Percentiles rank a stretch among this genome's conserved stretches.
phyloP scores from a whole-genome alignment of 805 yeast genomes.

The Candida parachauliodes region DNA sequence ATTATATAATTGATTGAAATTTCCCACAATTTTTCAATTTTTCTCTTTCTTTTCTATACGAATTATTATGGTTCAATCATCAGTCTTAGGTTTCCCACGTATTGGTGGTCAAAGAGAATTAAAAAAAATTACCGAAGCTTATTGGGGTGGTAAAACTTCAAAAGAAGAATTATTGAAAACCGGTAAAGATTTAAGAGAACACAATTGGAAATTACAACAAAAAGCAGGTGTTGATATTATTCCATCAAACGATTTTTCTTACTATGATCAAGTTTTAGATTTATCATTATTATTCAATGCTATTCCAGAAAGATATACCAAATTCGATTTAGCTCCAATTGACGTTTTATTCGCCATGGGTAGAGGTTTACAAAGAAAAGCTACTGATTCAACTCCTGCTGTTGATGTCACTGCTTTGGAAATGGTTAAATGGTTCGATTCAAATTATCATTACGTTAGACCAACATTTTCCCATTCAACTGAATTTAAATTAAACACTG shows the following conservation, averaged over 20 bases:
- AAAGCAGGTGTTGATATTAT: slow-evolving; percentile 96
- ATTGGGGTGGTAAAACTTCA: slow-evolving; percentile 93
- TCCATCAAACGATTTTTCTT: slow-evolving; percentile 97
- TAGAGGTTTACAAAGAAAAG: slow-evolving; percentile 98
- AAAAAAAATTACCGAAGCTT: slow-evolving; percentile 97
- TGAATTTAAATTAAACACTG: slow-evolving; percentile 81
- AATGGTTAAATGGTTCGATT: slow-evolving; percentile 99
- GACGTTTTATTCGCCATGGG: slow-evolving; percentile 99
- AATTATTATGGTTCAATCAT: slow-evolving; percentile 80
- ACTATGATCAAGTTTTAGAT: slow-evolving; percentile 96
- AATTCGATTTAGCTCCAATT: slow-evolving; percentile 81
- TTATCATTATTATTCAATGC: slow-evolving; percentile 89
- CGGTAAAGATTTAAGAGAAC: slow-evolving; percentile 92
- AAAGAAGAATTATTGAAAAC: slow-evolving; percentile 84
- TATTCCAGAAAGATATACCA: slow-evolving; percentile 94
- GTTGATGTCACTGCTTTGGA: slow-evolving; percentile 98
- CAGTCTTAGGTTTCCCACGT: slow-evolving; percentile 99
- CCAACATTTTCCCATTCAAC: slow-evolving; percentile 97
- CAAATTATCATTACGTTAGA: slow-evolving; percentile 99
- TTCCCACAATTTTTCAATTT: slow-evolving; percentile 1
- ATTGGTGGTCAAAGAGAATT: slow-evolving; percentile 99
- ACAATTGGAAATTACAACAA: slow-evolving; percentile 97
- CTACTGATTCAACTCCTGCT: slow-evolving; percentile 79
- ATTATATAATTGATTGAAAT: slow-evolving; percentile 1
- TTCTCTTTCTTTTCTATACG: slow-evolving; percentile 3